Base-by-base conservation (phyloP, 345 rosid genomes). In the Isatis tinctoria region DNA sequence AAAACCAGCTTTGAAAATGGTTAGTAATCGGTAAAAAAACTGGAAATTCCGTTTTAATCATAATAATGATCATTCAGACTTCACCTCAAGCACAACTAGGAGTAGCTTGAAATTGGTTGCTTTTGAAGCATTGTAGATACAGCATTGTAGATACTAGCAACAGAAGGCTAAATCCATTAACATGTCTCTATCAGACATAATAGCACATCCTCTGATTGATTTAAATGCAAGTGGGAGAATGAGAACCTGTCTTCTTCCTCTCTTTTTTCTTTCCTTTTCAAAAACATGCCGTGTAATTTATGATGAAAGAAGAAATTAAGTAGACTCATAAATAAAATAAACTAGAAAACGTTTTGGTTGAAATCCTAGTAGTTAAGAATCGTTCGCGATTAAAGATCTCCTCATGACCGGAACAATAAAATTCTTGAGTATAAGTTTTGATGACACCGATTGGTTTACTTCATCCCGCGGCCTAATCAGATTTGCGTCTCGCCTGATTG, bases 81-180 rank as follows among this genome's bases (percentile, higher is more conserved):
- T 44, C 16, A 28, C 6, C 39, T 16, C 40, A 30, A 17, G 56
- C 28, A 45, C 17, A 45, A 45, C 28, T 64, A 32, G 39, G 39
- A 64, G 16, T 66, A 66, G 47, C 35, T 60, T 39, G 13, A 32
- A 45, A 54, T 37, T 10, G 65, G 72, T 56, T 39, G 33, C 74
- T 69, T 57, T 69, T 52, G 41, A 18, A 56, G 63, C 72, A 54
- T 48, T 20, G 56, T 17, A 64, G 40, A 20, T 3, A 28, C 26
- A 56, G 63, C 72, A 54, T 48, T 20, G 56, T 17, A 64, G 40
- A 20, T 3, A 28, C 26, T 59, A 60, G 45, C 37, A 41, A 39
- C 37, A 68, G 72, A 13, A 64, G 72, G 51, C 63, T 40, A 69
- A 40, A 69, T 43, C 65, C 54, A 69, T 57, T 28, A 69, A 41